Conservation (phyloP, 768 basidiomycete genomes). For the Tremella yokohamensis region DNA sequence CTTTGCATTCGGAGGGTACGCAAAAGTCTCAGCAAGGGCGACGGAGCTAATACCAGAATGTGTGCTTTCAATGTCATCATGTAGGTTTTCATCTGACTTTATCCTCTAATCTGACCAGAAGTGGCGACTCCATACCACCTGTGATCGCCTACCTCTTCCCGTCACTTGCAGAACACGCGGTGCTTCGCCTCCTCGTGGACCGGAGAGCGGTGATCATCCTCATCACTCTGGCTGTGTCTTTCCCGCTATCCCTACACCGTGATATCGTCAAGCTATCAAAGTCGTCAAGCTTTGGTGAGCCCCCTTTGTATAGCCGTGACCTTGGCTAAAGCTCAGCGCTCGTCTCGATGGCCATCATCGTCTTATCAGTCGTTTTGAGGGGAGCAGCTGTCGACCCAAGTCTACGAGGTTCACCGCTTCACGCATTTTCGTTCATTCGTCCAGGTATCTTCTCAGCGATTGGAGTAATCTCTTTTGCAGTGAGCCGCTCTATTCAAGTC, state of each 20-base stretch:
- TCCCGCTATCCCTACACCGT: slow-evolving; percentile 89
- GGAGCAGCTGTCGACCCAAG: slow-evolving; percentile 70
- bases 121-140: slow-evolving; percentile 92
- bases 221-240: slow-evolving; percentile 83
- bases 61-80: slow-evolving; percentile 98
- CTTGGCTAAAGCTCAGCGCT: slow-evolving; percentile 51
- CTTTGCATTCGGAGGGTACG: slow-evolving; percentile 84
- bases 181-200: slow-evolving; percentile 73
- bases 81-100: slow-evolving; percentile 45
- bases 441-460: slow-evolving; percentile 89
- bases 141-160: slow-evolving; percentile 87
- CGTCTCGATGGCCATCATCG: slow-evolving; percentile 78
- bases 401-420: slow-evolving; percentile 70
- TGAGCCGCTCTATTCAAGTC: slow-evolving; percentile 15
- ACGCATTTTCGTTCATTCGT: slow-evolving; percentile 70
- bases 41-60: slow-evolving; percentile 58
- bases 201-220: slow-evolving; percentile 85
- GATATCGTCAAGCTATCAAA: slow-evolving; percentile 96
- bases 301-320: too few relatives aligned
- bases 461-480: slow-evolving; percentile 70
- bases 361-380: slow-evolving; percentile 75
- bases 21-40: background rate
- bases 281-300: slow-evolving; percentile 81
- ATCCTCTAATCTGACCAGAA: slow-evolving; percentile 7
- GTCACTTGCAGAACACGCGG: slow-evolving; percentile 59